Base-by-base conservation (phyloP, 169 alveolate genomes). In the Plasmodium fragile region DNA sequence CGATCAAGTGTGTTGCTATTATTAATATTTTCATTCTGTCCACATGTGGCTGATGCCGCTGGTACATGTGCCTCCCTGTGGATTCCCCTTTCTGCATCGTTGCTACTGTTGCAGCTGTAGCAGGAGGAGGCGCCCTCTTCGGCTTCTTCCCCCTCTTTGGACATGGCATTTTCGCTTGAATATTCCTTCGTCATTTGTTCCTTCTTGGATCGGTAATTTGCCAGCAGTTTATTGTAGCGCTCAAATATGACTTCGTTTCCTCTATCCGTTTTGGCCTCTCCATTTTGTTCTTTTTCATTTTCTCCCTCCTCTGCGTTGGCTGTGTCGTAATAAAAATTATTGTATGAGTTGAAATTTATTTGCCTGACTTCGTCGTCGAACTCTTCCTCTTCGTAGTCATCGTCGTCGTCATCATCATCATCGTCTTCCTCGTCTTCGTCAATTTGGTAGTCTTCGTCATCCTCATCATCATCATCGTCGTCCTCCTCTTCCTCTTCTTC, bases 311-410 rank as follows among this genome's bases (percentile, higher is more conserved):
- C 80, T 73, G 78, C 16, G 28, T 80, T 83, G 53, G 39, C 36
- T 7, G 84, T 7, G 69, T 55, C 78, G 32, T 85, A 85, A 34
- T 85, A 85, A 32, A 49, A 73, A 75, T 85, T 85, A 43, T 85
- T 85, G 69, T 85, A 85, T 1, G 93, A 85, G 69, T 85, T 85
- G 45, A 85, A 85, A 5, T 72, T 85, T 5, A 85, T 73, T 39
- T 85, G 81, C 18, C 49, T 73, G 1, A n/a, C 22, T 55, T 85
- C 82, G 2, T 85, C 85, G 11, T 85, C 93, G 41, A 30, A 85
- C 25, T 85, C 93, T 8, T 85, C 85, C 32, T 73, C 93, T 18
- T 45, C 55, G 22, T 39, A 83, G 10, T 39, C 83, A 3, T 83
- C 92, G 10, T 82, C 92, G 1, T 83, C 69, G 28, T 81, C 30